phyloP scores from a whole-genome alignment of 352 stramenopile species.

The Globisporangium irregulare region DNA sequence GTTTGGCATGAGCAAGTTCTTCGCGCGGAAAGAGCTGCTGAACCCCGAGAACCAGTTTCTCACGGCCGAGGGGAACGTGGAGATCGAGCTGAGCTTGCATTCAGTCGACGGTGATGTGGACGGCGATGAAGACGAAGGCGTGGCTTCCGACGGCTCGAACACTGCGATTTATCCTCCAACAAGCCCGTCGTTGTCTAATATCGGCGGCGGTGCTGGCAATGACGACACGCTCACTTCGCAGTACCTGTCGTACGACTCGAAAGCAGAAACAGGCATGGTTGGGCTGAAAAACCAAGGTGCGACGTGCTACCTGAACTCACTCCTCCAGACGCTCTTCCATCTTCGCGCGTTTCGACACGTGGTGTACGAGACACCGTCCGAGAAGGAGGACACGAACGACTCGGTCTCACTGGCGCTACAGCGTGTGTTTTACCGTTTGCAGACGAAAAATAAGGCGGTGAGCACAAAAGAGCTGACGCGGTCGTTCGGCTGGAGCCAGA shows the following conservation, averaged over 20 bases:
- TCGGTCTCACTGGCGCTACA: constrained; percentile 83
- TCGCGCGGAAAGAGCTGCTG: constrained; percentile 39
- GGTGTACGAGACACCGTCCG: constrained; percentile 80
- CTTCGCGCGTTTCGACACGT: constrained; percentile 81
- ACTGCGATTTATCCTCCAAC: constrained; percentile 9
- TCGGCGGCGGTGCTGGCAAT: constrained; percentile 14
- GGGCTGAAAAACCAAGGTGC: constrained; percentile 89
- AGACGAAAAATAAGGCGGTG: constrained; percentile 73
- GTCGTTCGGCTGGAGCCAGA: constrained; percentile 90
- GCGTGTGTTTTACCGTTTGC: constrained; percentile 82
- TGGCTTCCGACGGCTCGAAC: constrained; percentile 12
- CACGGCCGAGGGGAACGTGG: constrained; percentile 36
- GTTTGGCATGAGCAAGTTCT: constrained; percentile 57
- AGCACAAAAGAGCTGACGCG: constrained; percentile 91
- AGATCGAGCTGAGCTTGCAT: constrained; percentile 48
- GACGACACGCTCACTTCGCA: constrained; percentile 15
- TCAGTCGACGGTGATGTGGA: constrained; percentile 21
- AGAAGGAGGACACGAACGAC: constrained; percentile 78
- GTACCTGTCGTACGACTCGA: constrained; percentile 66
- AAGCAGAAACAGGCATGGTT: constrained; percentile 84
- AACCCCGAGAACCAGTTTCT: constrained; percentile 47
- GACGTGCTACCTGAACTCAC: constrained; percentile 94
- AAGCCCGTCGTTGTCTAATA: constrained; percentile 23
- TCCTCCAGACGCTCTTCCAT: constrained; percentile 92
- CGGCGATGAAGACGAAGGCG: constrained; percentile 12